phyloP scores from a whole-genome alignment of 371 early-diverging fungal species.

The Mucor mucedo region DNA sequence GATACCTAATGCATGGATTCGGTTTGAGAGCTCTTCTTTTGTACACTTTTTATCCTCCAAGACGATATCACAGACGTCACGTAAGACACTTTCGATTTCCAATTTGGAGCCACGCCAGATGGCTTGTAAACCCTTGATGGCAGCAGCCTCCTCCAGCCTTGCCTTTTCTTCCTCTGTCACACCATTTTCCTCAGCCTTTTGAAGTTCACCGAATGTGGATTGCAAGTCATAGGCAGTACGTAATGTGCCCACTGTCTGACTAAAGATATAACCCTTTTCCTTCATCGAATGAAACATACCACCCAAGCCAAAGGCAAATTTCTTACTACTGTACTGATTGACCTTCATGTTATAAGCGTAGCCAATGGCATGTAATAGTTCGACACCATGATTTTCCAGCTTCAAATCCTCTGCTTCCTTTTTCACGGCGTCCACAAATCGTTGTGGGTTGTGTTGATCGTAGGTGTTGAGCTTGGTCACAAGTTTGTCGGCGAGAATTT shows the following conservation, averaged over 20 bases:
- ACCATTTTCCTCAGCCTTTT: constrained; percentile 85
- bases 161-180: constrained; percentile 64
- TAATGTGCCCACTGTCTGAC: constrained; percentile 88
- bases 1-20: constrained; percentile 74
- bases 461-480: constrained; percentile 78
- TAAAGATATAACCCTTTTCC: constrained; percentile 86
- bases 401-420: constrained; percentile 89
- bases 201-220: constrained; percentile 82
- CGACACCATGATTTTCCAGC: constrained; percentile 88
- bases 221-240: constrained; percentile 91
- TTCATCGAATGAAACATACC: constrained; percentile 68
- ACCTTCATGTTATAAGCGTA: constrained; percentile 88
- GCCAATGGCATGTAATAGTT: constrained; percentile 91
- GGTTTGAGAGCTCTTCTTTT: constrained; percentile 58
- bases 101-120: constrained; percentile 94
- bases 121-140: constrained; percentile 83
- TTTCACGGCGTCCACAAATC: constrained; percentile 69
- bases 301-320: constrained; percentile 75
- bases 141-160: constrained; percentile 74
- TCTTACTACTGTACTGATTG: constrained; percentile 76
- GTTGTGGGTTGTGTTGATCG: constrained; percentile 45
- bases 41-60: constrained; percentile 66
- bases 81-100: constrained; percentile 91
- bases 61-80: constrained; percentile 89
- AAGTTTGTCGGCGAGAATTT: constrained; percentile 72